Evolutionary conservation across 805 yeast genomes (phyloP), one percentile per base, ranked within the genome.

Genomic region (Candida glaebosa): DNA sequence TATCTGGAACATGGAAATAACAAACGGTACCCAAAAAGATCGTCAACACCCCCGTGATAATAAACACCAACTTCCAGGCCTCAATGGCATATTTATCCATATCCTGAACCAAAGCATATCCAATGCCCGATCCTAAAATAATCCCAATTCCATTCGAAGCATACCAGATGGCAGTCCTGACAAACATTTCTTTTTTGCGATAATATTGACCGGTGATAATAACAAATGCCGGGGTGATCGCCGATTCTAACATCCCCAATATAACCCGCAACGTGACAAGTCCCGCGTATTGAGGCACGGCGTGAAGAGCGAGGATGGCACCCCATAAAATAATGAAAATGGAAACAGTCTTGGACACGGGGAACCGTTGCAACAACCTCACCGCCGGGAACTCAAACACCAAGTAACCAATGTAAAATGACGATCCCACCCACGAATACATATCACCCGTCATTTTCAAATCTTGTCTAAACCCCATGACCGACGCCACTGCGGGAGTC

Each of bases 291-390:
- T 67, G 54, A 2, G 81, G 73, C 2, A 72, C 75, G 1, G 84
- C 71, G 46, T 75, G 78, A n/a, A 78, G 61, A 28, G 76, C 65
- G 26, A 80, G 58, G n/a, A 79, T 56, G 56, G 51, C 42, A 17
- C 88, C 88, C 89, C 90, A 84, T 0, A 76, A 33, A n/a, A 79
- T 52, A 31, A 82, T 71, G 44, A 73, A 71, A 1, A 58, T 45
- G 7, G 77, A 63, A 3, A 75, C 65, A 3, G 78, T 60, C 48
- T 76, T 78, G 4, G 80, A 71, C 47, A 83, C 67, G 2, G 82
- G 84, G 39, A 79, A 73, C 40, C 65, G 67, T 56, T 84, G 89
- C 18, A 81, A 53, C 1, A 71, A 38, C 37, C 63, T 52, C 7
- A 68, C 57, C 2, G 75, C 69, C 3, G 81, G 77, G 41, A 75